Percentiles rank a stretch among this genome's conserved stretches.
phyloP scores from a whole-genome alignment of 2,329 filamentous ascomycete species.

The Penicillium sp. region DNA sequence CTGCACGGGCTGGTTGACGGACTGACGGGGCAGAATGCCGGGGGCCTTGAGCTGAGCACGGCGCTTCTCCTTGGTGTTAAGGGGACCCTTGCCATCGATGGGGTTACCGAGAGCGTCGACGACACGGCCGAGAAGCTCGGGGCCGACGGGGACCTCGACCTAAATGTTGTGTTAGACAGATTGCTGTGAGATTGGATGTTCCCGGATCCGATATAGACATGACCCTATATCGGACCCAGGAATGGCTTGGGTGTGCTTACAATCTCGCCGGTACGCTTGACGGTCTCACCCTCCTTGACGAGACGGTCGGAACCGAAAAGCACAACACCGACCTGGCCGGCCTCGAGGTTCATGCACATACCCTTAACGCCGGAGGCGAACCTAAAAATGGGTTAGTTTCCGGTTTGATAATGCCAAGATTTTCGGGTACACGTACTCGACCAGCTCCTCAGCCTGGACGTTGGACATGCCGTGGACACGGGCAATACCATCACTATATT shows the following conservation, averaged over 20 bases:
- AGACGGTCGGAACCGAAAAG: conserved; percentile 99
- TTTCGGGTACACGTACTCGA: conserved; percentile 70
- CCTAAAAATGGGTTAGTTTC: conserved; percentile 51
- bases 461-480: conserved; percentile 99
- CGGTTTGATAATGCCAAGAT: conserved; percentile 17
- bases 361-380: conserved; percentile 99
- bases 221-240: neutral
- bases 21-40: conserved; percentile 93
- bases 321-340: conserved; percentile 99
- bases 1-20: conserved; percentile 98
- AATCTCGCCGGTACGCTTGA: conserved; percentile 99
- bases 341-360: conserved; percentile 99
- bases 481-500: conserved; percentile 95
- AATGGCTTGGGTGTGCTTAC: conserved; percentile 55
- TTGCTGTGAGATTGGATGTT: neutral
- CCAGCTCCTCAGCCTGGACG: conserved; percentile 99
- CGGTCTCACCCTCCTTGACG: conserved; percentile 98
- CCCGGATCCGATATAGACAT: conserved; percentile 7
- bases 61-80: conserved; percentile 86
- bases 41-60: conserved; percentile 99
- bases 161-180: conserved; percentile 40
- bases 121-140: conserved; percentile 93
- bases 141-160: conserved; percentile 95
- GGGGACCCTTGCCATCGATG: conserved; percentile 97
- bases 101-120: conserved; percentile 98